Conservation (phyloP, 129 eudicot species). For the Flaveria ramosissima region DNA sequence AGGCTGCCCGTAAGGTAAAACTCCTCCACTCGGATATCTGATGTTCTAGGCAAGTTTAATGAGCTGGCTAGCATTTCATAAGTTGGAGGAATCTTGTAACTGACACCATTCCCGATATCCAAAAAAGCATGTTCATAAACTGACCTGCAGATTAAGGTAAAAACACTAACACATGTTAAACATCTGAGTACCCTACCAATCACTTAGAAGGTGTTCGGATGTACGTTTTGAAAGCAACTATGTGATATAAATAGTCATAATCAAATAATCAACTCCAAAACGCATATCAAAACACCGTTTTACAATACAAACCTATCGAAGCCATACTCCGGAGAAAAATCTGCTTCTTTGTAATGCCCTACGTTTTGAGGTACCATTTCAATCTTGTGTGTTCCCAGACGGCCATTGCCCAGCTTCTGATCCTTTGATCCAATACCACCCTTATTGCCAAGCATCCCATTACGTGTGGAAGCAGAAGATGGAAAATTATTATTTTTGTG, state of each 20-base stretch:
- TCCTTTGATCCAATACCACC: conserved; percentile 51
- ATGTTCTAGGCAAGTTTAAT: conserved; percentile 67
- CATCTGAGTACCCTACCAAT: conserved; percentile 13
- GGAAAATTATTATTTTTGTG: conserved; percentile 46
- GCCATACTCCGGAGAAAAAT: conserved; percentile 50
- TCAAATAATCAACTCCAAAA: conserved; percentile 7
- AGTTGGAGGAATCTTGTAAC: conserved; percentile 81
- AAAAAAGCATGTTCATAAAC: conserved; percentile 67
- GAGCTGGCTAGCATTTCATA: conserved; percentile 71
- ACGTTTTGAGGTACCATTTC: conserved; percentile 49
- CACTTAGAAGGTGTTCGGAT: neutral
- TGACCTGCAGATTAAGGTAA: conserved; percentile 51
- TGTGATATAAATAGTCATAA: conserved; percentile 5
- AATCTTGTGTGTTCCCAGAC: conserved; percentile 51
- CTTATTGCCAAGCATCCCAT: conserved; percentile 42
- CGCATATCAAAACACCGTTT: neutral
- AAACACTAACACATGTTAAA: conserved; percentile 2
- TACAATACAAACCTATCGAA: conserved; percentile 54
- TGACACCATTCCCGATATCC: conserved; percentile 85
- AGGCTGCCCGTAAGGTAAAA: conserved; percentile 84
- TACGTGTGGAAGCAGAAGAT: conserved; percentile 49
- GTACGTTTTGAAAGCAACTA: neutral
- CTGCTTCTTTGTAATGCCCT: conserved; percentile 51
- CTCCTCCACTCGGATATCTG: conserved; percentile 81
- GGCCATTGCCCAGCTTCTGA: conserved; percentile 49